Conservation (phyloP, 768 basidiomycete species). For the Russula olivacea region DNA sequence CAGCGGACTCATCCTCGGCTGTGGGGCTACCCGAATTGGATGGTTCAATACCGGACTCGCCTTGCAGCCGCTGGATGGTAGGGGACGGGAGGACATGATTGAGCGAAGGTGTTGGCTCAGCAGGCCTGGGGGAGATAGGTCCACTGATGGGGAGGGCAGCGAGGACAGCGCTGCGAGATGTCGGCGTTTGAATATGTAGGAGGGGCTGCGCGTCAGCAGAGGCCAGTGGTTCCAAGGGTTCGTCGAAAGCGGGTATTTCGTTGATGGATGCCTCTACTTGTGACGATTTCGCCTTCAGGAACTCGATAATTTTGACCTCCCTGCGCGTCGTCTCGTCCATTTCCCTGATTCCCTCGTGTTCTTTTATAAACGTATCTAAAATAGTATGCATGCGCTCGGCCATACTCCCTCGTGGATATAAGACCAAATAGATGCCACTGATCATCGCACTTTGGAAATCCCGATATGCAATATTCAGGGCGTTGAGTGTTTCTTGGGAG, state of each 20-base stretch:
- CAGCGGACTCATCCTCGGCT: conserved; percentile 64
- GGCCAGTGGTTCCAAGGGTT: conserved; percentile 13
- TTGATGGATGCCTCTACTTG: conserved; percentile 33
- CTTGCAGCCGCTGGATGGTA: conserved; percentile 57
- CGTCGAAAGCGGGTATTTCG: conserved; percentile 7
- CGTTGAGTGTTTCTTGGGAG: conserved; percentile 58
- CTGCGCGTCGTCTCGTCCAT: conserved; percentile 78
- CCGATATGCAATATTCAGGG: conserved; percentile 74
- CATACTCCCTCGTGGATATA: conserved; percentile 68
- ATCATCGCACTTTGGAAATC: conserved; percentile 91
- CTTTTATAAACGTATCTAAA: conserved; percentile 69
- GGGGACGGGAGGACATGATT: conserved; percentile 42
- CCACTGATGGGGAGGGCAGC: conserved; percentile 15
- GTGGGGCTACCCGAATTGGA: conserved; percentile 62
- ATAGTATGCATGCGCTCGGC: conserved; percentile 71
- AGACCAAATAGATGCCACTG: conserved; percentile 76
- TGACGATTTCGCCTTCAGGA: conserved; percentile 63
- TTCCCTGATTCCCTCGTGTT: conserved; percentile 53
- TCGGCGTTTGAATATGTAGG: conserved; percentile 21
- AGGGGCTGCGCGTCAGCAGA: conserved; percentile 16
- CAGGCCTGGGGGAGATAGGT: conserved; percentile 17
- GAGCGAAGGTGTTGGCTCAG: conserved; percentile 33
- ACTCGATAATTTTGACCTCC: conserved; percentile 82
- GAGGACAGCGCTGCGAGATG: conserved; percentile 28
- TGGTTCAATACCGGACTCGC: conserved; percentile 49